Evolutionary conservation across 108 stramenopile species (phyloP), one percentile per base, ranked within the genome.

Genomic region (Seminavis robusta): DNA sequence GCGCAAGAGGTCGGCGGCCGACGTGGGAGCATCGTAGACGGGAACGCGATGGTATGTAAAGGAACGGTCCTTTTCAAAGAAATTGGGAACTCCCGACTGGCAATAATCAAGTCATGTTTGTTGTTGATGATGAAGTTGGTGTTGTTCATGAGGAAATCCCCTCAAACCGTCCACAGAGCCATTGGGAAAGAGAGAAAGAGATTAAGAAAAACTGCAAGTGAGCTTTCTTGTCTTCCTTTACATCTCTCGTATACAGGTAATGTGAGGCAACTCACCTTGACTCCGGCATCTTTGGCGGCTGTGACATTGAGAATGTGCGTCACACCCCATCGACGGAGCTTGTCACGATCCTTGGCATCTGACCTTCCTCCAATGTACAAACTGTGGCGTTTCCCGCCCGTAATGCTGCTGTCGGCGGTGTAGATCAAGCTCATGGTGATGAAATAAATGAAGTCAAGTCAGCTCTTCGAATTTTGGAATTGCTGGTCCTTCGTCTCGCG

Each of bases 21-120:
- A 61, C 23, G 75, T 77, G 28, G 79, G 37, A 26, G 73, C 52
- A 65, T 90, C 88, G 48, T 80, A 86, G 1, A 86, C 71, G 16
- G 88, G 65, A 61, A 90, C 74, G 2, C 88, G 71, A 44, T 76
- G 78, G 70, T 90, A 90, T 16, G 39, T 43, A 48, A 84, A 79
- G n/a, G 36, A 33, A 25, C 16, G 33, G 0, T 49, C 34, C 21
- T 63, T 62, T 55, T 90, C 88, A 59, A 86, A 90, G 65, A 69
- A 90, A 50, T 90, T 90, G 39, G 88, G 74, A 37, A 90, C 82
- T 36, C 88, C 88, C 5, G 84, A 54, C 68, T 76, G 47, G 2
- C 16, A 3, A 43, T 25, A 3, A 6, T 23, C n/a, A 24, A 11
- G 16, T 4, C 3, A 29, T 9, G 16, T 51, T 8, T 6, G 6